Percentiles rank a stretch among this genome's conserved stretches.
phyloP scores from a whole-genome alignment of 2,329 filamentous ascomycete genomes.

The Fusarium compactum region DNA sequence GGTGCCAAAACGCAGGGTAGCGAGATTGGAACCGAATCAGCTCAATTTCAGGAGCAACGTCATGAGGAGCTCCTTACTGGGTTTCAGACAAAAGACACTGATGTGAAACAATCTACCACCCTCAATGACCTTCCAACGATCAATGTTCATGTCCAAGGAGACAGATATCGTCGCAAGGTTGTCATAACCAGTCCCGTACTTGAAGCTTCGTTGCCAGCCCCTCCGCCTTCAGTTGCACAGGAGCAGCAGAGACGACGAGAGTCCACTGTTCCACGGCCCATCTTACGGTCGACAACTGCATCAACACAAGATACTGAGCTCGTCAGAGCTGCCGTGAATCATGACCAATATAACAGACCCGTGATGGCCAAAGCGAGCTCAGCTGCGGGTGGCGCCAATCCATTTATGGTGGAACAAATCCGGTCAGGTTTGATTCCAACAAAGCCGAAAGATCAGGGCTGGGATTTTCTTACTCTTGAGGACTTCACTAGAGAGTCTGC shows the following conservation, averaged over 20 bases:
- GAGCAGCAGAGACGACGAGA: slow-evolving; percentile 54
- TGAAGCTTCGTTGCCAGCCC: slow-evolving; percentile 37
- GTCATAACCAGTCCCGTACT: slow-evolving; percentile 50
- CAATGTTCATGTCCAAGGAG: slow-evolving; percentile 9
- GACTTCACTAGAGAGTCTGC: slow-evolving; percentile 44
- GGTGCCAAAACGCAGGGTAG: not conserved
- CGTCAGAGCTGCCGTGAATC: slow-evolving; percentile 17
- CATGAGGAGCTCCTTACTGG: not conserved
- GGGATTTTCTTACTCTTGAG: slow-evolving; percentile 42
- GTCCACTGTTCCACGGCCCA: slow-evolving; percentile 49
- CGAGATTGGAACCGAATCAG: not conserved
- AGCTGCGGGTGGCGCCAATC: slow-evolving; percentile 12
- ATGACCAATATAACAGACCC: slow-evolving; percentile 44
- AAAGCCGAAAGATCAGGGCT: slow-evolving; percentile 3
- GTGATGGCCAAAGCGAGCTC: slow-evolving; percentile 26
- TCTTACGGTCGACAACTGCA: slow-evolving; percentile 48
- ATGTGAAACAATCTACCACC: not conserved
- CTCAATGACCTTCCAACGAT: not conserved
- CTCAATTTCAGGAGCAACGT: not conserved
- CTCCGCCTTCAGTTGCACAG: slow-evolving; percentile 52
- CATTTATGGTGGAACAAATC: slow-evolving; percentile 47
- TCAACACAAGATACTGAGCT: slow-evolving; percentile 20
- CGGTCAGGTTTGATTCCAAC: slow-evolving; percentile 41
- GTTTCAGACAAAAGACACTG: not conserved
- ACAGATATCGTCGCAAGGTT: slow-evolving; percentile 47